phyloP scores from a whole-genome alignment of 2,329 filamentous ascomycete genomes.

The Diaporthe nobilis region DNA sequence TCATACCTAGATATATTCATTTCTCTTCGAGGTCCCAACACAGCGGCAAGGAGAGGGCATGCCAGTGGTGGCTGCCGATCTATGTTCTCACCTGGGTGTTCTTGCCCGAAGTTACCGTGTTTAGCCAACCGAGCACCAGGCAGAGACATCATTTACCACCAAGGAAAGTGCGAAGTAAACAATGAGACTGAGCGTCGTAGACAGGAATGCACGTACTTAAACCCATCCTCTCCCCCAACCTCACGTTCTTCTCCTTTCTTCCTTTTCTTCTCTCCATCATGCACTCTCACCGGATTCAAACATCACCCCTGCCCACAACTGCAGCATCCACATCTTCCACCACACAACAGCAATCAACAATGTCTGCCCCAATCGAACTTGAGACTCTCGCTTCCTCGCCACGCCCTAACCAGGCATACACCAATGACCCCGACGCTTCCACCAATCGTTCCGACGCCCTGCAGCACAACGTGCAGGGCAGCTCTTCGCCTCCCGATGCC shows the following conservation, averaged over 20 bases:
- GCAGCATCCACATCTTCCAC: not conserved
- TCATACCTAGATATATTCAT: too few relatives aligned
- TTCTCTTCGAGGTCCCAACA: too few relatives aligned
- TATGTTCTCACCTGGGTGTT: too few relatives aligned
- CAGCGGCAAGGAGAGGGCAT: too few relatives aligned
- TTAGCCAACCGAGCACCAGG: not conserved
- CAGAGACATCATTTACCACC: not conserved
- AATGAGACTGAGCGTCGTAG: not conserved
- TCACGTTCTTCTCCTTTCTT: not conserved
- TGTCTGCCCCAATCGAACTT: not conserved
- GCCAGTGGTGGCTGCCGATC: too few relatives aligned
- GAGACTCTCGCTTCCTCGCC: not conserved
- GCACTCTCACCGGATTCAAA: not conserved
- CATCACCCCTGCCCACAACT: too few relatives aligned
- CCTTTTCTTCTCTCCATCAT: conserved; percentile 7
- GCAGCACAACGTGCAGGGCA: not conserved
- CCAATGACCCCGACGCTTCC: not conserved
- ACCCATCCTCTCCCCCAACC: not conserved
- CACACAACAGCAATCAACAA: conserved; percentile 1
- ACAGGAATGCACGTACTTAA: not conserved
- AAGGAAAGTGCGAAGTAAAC: conserved; percentile 16
- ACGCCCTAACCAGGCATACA: not conserved
- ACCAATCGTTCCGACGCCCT: conserved; percentile 2
- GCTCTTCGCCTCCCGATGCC: not conserved
- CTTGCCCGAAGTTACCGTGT: not conserved